Evolutionary conservation across 345 rosid genomes (phyloP), one percentile per base, ranked within the genome.

Genomic region (Passiflora organensis): DNA sequence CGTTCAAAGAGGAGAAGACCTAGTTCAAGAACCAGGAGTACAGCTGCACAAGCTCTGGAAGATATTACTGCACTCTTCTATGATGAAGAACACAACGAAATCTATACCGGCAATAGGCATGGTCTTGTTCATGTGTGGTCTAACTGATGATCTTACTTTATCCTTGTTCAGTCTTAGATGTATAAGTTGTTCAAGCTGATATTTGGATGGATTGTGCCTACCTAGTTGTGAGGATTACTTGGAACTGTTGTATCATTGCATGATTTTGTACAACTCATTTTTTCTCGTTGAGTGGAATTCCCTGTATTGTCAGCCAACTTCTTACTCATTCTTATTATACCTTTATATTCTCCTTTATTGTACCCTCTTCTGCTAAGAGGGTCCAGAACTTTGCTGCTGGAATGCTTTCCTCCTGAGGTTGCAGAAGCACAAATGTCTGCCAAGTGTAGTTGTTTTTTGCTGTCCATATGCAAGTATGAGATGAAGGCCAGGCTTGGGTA

Each of bases 101-200:
- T 86, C 46, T 89, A 89, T 68, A 86, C 87, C 0, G 95, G 96
- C 32, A 86, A 86, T 65, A 67, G 79, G 58, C 78, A 73, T 18
- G 95, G 95, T 51, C 73, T 84, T 19, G 76, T 86, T 57, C 95
- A 89, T 47, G 89, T 89, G 15, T 89, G 96, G 91, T 89, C 91
- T 15, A 89, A 83, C 60, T 89, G 59, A 55, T 1, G 13, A 12
- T 32, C 25, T 42, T 1, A 3, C n/a, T 16, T 4, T 10, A 23
- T 25, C 49, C 16, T n/a, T 43, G 49, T 55, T 55, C 21, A 44
- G 32, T 4, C 13, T 49, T 1, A 24, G 37, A 28, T 49, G 12
- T 22, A 25, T 12, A 25, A 23, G 6, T 49, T 8, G 36, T 24
- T 50, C 6, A 52, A 25, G 32, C 37, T 32, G 56, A 41, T 23